These are phyloP conservation scores for Eucommia ulmoides DNA, from an alignment of 257 asterid genomes.

Conservation along the genomic window DNA sequence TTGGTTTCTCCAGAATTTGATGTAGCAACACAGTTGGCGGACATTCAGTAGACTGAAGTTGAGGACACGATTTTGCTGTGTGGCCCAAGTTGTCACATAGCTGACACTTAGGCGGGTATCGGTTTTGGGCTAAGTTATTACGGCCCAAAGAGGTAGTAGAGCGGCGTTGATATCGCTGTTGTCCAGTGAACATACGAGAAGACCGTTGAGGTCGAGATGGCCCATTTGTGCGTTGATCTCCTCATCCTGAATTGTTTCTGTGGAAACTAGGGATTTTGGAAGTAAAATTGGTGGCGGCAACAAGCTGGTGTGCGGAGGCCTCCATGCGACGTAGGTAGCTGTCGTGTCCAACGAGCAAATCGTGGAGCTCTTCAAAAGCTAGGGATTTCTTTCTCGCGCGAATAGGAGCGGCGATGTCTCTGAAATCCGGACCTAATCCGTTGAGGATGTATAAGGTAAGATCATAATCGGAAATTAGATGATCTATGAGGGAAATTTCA, in stretches of 20 bases:
- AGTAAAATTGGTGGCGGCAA: neutral
- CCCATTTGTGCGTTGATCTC: neutral
- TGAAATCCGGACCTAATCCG: neutral
- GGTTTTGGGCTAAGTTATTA: neutral
- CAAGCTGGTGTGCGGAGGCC: neutral
- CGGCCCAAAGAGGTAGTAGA: neutral
- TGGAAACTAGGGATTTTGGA: neutral
- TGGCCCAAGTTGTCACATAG: neutral
- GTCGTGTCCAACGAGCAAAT: neutral
- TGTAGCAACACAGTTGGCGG: neutral
- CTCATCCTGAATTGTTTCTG: neutral
- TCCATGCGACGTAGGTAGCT: neutral
- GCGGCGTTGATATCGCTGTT: neutral
- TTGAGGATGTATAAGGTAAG: neutral
- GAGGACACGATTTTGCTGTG: neutral
- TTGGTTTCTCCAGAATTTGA: neutral
- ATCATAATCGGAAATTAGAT: neutral
- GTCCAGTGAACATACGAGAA: neutral
- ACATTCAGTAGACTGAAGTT: neutral
- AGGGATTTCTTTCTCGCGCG: neutral
- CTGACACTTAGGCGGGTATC: neutral
- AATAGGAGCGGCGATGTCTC: neutral
- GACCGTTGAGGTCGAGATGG: neutral
- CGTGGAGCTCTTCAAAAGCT: neutral
- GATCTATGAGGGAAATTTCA: neutral